Base-by-base conservation (phyloP, 1,139 yeast species). In the Hansenula anomala region DNA sequence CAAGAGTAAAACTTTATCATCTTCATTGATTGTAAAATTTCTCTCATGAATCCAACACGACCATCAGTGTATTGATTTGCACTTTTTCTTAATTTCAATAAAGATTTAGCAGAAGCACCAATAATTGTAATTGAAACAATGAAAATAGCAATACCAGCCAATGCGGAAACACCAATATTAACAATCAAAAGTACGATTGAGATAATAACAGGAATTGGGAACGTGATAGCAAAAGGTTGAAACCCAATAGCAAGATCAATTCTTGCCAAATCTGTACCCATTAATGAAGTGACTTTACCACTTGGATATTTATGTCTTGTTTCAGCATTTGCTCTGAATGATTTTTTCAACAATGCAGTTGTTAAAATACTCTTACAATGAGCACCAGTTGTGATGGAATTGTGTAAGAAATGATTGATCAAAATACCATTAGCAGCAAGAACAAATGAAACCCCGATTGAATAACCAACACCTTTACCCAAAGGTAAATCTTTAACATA, bases 181-280 rank as follows among this genome's bases (percentile, higher is more conserved):
- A 75, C 70, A 35, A 83, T 64, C 38, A 88, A 71, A 31, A 87
- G 64, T 2, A 77, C 88, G 42, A 86, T 70, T 34, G 83, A 71
- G 36, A 79, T 69, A 14, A 66, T 71, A 14, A 80, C 60, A 1
- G 83, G 75, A n/a, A 79, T 65, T 0, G 89, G 83, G 52, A 84
- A 72, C 16, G 80, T 70, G 43, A 82, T 60, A 12, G 79, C 61
- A 54, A 79, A 75, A 3, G 89, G 87, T 49, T 80, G 82, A 61
- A 82, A 83, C 9, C 80, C 77, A 26, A 79, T 58, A 6, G 94
- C 92, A 54, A 85, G 74, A 55, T 87, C 95, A 30, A 88, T 73
- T 54, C 95, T 75, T 22, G 90, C 76, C 40, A 88, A 69, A 56
- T 87, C 96, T 2, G 94, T 80, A 13, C 92, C 82, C 61, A 87